Base-by-base conservation (phyloP, 805 yeast genomes). In the Groenewaldozyma tartarivorans region DNA sequence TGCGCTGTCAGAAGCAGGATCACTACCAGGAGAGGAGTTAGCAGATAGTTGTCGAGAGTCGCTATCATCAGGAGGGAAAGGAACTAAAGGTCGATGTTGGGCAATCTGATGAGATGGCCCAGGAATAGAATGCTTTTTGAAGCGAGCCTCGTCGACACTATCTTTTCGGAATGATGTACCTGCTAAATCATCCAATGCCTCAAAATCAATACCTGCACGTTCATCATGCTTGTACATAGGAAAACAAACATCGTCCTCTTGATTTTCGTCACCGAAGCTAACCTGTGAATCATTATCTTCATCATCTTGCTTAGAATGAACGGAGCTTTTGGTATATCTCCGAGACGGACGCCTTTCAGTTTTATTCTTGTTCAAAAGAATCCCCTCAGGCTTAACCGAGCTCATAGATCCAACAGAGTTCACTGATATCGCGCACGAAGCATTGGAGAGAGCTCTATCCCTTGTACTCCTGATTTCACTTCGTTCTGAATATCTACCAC, bases 241-340 rank as follows among this genome's bases (percentile, higher is more conserved):
- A 62, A 88, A 88, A 68, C 97, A 90, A 35, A 90, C 98, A 71
- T 90, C 96, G 55, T 90, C 97, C 0, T 95, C 86, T 56, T 86
- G 95, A 55, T n/a, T n/a, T n/a, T 87, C 96, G 0, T 87, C 96
- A 51, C 84, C 94, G 3, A 56, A 41, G 16, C 57, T 49, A 22
- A 48, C 50, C 30, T 54, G 54, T 5, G 64, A 56, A 17, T 51
- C 62, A 6, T 55, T 53, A 19, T 55, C 60, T 16, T 51, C 49
- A 20, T 50, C 60, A 3, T 49, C 52, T 41, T 18, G 46, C 41
- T 20, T 29, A 37, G 27, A 33, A 24, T 33, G 88, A 79, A 86
- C 69, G 6, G 90, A 80, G 13, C 48, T 35, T 16, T 46, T 29
- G 21, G 55, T 48, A 21, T 43, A 13, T 33, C 54, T 39, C 7